Percentiles rank a stretch among this genome's conserved stretches.
Conservation (phyloP, 805 yeast genomes). For the Blastobotrys parvus region DNA sequence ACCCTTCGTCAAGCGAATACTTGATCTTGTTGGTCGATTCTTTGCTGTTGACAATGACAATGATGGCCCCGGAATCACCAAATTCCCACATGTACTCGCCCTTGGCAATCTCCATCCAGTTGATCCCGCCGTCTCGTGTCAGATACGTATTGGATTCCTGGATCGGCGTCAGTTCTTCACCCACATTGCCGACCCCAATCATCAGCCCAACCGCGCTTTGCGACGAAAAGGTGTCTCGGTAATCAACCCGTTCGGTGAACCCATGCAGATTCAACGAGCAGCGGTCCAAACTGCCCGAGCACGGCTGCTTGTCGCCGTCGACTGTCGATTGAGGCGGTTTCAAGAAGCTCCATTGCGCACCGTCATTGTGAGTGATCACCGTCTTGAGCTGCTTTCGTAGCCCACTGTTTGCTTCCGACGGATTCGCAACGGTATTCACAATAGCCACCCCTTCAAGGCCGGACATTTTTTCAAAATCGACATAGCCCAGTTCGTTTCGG, state of each 20-base stretch:
- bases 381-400: constrained; percentile 55
- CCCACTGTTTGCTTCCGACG: constrained; percentile 37
- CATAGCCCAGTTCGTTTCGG: constrained; percentile 63
- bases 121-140: constrained; percentile 82
- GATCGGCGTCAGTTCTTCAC: constrained; percentile 43
- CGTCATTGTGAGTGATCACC: constrained; percentile 80
- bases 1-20: constrained; percentile 76
- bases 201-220: constrained; percentile 83
- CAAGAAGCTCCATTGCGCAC: constrained; percentile 73
- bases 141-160: constrained; percentile 60
- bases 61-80: constrained; percentile 88
- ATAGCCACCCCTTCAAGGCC: constrained; percentile 79
- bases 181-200: constrained; percentile 93
- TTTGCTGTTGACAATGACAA: constrained; percentile 58
- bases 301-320: constrained; percentile 46
- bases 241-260: constrained; percentile 76
- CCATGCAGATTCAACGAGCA: constrained; percentile 87
- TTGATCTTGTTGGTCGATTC: constrained; percentile 49
- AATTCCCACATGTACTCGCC: constrained; percentile 88
- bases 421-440: constrained; percentile 59
- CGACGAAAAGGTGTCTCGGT: constrained; percentile 79
- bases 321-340: constrained; percentile 63
- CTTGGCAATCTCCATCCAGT: constrained; percentile 73
- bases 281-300: constrained; percentile 39
- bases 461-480: constrained; percentile 79